These are phyloP conservation scores for Colletotrichum agaves DNA, from an alignment of 2,329 filamentous ascomycete genomes.

Conservation along the genomic window DNA sequence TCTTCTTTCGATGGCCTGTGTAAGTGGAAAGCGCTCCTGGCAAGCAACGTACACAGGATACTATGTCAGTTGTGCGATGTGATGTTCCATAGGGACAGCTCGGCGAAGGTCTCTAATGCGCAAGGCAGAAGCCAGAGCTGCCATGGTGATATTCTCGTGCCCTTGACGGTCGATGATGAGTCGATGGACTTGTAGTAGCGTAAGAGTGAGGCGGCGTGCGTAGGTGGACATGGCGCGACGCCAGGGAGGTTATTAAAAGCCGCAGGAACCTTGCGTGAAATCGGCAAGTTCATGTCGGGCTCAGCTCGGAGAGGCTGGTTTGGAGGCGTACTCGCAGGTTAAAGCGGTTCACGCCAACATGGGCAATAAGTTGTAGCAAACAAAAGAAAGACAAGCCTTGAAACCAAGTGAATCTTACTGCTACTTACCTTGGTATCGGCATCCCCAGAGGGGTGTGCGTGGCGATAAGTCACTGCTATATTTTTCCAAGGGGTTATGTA, in stretches of 20 bases:
- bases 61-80: slow-evolving; percentile 51
- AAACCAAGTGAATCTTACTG: too few relatives aligned
- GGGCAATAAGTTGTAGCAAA: slow-evolving; percentile 39
- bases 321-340: slow-evolving; percentile 55
- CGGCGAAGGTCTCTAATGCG: slow-evolving; percentile 53
- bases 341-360: slow-evolving; percentile 51
- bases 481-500: too few relatives aligned
- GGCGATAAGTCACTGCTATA: too few relatives aligned
- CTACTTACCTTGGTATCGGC: too few relatives aligned
- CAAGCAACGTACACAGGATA: slow-evolving; percentile 52
- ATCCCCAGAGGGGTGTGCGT: too few relatives aligned
- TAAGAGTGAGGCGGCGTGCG: slow-evolving; percentile 43
- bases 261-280: background rate
- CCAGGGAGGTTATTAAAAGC: slow-evolving; percentile 13
- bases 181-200: slow-evolving; percentile 47
- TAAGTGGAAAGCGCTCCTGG: slow-evolving; percentile 56
- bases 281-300: slow-evolving; percentile 44
- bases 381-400: background rate
- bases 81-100: slow-evolving; percentile 52
- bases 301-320: slow-evolving; percentile 58
- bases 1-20: slow-evolving; percentile 38
- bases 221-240: slow-evolving; percentile 13
- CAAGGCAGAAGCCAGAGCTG: slow-evolving; percentile 55
- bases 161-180: slow-evolving; percentile 43
- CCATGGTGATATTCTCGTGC: slow-evolving; percentile 55